Conservation (phyloP, 2,329 filamentous ascomycete genomes). For the Apiospora pterosperma region DNA sequence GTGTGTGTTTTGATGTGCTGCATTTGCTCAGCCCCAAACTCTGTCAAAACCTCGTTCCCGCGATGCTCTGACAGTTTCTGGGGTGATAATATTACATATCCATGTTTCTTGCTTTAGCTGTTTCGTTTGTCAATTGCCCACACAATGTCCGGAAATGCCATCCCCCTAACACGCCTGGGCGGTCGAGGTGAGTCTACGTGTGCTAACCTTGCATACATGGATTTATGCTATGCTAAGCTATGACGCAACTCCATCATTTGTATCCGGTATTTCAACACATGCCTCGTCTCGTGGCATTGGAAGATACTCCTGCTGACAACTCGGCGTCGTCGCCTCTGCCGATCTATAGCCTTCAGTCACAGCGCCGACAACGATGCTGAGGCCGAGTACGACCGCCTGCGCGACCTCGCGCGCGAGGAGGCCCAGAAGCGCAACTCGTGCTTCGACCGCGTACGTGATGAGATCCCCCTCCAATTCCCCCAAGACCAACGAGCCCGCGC, state of each 20-base stretch:
- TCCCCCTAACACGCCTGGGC: slow-evolving; percentile 21
- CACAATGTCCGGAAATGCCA: slow-evolving; percentile 8
- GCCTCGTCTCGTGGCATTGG: background rate
- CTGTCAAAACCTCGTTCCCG: background rate
- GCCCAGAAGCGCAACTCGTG: slow-evolving; percentile 73
- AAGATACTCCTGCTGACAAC: background rate
- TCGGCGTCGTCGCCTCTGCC: background rate
- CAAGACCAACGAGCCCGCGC: too few species aligned
- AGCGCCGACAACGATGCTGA: slow-evolving; percentile 65
- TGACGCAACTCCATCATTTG: background rate
- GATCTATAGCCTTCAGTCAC: slow-evolving; percentile 81
- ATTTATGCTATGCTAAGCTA: background rate
- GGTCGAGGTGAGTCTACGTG: slow-evolving; percentile 16
- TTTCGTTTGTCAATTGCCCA: background rate
- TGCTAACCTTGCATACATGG: slow-evolving; percentile 7
- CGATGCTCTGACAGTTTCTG: background rate
- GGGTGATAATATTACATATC: background rate
- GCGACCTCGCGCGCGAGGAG: slow-evolving; percentile 78
- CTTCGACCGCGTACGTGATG: slow-evolving; percentile 48
- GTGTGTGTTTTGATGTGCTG: background rate
- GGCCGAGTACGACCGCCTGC: slow-evolving; percentile 87
- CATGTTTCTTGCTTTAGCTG: background rate
- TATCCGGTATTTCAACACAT: background rate
- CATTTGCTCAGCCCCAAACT: background rate
- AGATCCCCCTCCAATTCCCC: slow-evolving; percentile 14